phyloP scores from a whole-genome alignment of 108 stramenopile species.

The Cyclotella choctawhatcheeana region DNA sequence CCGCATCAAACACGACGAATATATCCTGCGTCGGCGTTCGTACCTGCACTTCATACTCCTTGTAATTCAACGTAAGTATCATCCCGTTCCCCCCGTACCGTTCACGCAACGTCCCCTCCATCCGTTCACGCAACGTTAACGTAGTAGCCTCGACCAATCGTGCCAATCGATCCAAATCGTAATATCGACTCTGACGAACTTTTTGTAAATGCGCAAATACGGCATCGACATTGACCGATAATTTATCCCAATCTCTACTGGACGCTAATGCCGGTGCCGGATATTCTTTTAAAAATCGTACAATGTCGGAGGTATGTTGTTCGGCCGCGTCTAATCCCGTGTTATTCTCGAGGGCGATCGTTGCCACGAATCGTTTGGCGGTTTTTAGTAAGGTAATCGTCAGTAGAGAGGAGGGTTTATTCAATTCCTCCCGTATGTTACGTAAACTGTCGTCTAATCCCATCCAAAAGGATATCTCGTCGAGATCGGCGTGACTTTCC shows the following conservation, averaged over 20 bases:
- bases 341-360: constrained; percentile 90
- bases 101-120: constrained; percentile 62
- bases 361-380: constrained; percentile 91
- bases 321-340: constrained; percentile 82
- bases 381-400: constrained; percentile 84
- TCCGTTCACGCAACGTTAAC: constrained; percentile 62
- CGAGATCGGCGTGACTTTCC: constrained; percentile 68
- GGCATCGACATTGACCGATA: constrained; percentile 59
- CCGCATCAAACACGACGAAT: constrained; percentile 81
- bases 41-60: constrained; percentile 70
- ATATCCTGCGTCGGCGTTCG: constrained; percentile 73
- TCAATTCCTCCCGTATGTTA: constrained; percentile 64
- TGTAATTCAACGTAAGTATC: constrained; percentile 66
- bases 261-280: constrained; percentile 79
- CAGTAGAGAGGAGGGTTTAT: constrained; percentile 60
- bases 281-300: constrained; percentile 82
- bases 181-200: constrained; percentile 83
- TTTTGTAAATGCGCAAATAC: constrained; percentile 89
- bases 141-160: constrained; percentile 86
- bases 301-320: constrained; percentile 70
- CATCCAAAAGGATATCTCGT: constrained; percentile 89
- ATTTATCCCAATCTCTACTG: constrained; percentile 71
- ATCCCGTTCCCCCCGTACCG: constrained; percentile 51
- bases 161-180: constrained; percentile 80
- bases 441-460: constrained; percentile 65